These are phyloP conservation scores for Piper betle DNA, from an alignment of 164 flowering plant genomes.

Conservation along the genomic window DNA sequence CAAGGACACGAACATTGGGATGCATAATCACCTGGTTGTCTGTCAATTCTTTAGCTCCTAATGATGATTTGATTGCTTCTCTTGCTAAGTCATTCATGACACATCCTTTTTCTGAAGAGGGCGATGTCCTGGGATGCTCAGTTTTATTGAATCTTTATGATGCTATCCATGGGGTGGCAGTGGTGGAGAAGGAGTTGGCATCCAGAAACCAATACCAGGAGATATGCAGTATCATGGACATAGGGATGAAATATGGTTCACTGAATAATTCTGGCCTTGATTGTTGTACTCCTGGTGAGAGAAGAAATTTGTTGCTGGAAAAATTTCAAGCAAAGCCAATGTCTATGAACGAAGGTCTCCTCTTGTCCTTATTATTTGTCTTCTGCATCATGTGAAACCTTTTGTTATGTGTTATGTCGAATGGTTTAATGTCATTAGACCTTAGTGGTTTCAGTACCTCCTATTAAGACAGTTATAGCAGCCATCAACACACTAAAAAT, in stretches of 20 bases:
- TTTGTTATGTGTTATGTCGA: no score
- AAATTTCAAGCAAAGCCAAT: conserved; percentile 58
- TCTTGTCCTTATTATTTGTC: background rate
- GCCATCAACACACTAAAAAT: no score
- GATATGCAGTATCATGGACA: conserved; percentile 63
- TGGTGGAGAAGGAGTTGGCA: conserved; percentile 73
- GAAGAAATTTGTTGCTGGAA: conserved; percentile 54
- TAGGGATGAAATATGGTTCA: conserved; percentile 79
- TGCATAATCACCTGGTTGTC: conserved; percentile 79
- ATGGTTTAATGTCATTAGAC: no score
- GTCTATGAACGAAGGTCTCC: conserved; percentile 39
- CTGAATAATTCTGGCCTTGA: conserved; percentile 52
- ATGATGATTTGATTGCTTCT: conserved; percentile 60
- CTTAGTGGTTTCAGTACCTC: no score
- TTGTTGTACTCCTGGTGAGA: conserved; percentile 41
- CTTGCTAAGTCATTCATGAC: conserved; percentile 63
- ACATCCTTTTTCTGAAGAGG: conserved; percentile 62
- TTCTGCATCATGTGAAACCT: background rate
- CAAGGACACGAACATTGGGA: conserved; percentile 44
- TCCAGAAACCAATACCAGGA: conserved; percentile 52
- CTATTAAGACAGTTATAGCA: no score
- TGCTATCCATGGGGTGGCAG: conserved; percentile 74
- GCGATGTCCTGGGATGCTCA: conserved; percentile 60
- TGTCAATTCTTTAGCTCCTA: conserved; percentile 67
- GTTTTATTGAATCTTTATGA: conserved; percentile 76